Base-by-base conservation (phyloP, 225 moss, liverwort and hornwort species). In the Bryoerythrophyllum caledonicum region DNA sequence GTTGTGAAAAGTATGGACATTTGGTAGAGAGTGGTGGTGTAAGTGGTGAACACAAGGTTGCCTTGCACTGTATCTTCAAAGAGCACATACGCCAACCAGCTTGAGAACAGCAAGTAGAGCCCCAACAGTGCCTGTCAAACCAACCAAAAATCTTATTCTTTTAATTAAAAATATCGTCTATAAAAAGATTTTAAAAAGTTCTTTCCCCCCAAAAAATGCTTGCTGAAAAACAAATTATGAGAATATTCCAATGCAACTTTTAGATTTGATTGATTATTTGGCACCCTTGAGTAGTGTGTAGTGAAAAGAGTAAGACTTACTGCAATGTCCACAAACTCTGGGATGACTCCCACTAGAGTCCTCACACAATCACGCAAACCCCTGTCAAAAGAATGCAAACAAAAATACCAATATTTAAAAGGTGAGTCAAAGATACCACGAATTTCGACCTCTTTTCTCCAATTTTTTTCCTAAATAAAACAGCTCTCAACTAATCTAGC, bases 1-100 rank as follows among this genome's bases (percentile, higher is more conserved):
- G 95, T 95, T 57, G 99, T 91, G 72, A 99, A 93, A 17, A 99
- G 93, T 53, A 99, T 85, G 20, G 91, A 81, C 99, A 99, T 99
- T 46, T 83, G 77, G 58, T 99, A 95, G 5, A 99, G 75, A 58
- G 99, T 99, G 34, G 73, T 25, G 0, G 41, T 59, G 75, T 83
- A 95, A 8, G 91, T 84, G 12, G 90, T 87, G 65, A 99, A 99
- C 19, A 90, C 71, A 63, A 63, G 83, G 79, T 54, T 82, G 68
- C 99, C 99, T 72, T 99, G 95, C 1, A 81, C 25, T 16, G 95
- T 99, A 21, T 95, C 95, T 78, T 99, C 99, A 65, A 99, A 99
- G 1, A 99, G 72, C 25, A 99, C 86, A 60, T 93, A 99, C n/a
- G 88, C 99, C 81, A 99, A 82, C 95, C 99, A 99, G 83, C 99